phyloP scores from a whole-genome alignment of 2,329 filamentous ascomycete genomes.

The Alternaria sp. region DNA sequence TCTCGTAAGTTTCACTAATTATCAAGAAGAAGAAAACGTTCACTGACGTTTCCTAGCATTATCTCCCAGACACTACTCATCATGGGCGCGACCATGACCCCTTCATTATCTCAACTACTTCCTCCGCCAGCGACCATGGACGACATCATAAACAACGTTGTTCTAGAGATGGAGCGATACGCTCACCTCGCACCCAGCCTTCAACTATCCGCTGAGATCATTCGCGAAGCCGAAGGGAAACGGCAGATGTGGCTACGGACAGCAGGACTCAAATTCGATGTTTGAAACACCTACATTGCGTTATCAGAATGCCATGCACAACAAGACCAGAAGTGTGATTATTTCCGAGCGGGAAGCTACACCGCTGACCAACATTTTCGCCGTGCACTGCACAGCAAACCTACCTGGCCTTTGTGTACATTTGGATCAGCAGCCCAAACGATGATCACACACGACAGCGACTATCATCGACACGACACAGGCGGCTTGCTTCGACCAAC shows the following conservation, averaged over 20 bases:
- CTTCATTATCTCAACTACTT: slow-evolving; percentile 72
- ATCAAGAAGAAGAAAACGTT: neutral
- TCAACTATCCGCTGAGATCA: slow-evolving; percentile 77
- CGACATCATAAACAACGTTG: slow-evolving; percentile 78
- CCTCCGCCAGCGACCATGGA: slow-evolving; percentile 67
- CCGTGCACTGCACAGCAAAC: neutral
- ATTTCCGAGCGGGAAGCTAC: slow-evolving; percentile 1
- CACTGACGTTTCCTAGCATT: slow-evolving; percentile 63
- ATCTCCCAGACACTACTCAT: slow-evolving; percentile 82
- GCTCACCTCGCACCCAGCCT: slow-evolving; percentile 79
- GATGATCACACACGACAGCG: slow-evolving; percentile 11
- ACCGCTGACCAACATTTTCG: neutral
- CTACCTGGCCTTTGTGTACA: slow-evolving; percentile 6
- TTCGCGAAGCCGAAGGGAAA: slow-evolving; percentile 77
- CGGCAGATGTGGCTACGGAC: slow-evolving; percentile 66
- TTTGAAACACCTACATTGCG: slow-evolving; percentile 33
- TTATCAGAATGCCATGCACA: neutral
- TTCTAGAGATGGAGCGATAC: slow-evolving; percentile 77
- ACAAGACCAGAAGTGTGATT: neutral
- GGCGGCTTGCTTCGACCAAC: slow-evolving; percentile 16
- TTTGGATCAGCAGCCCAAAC: slow-evolving; percentile 10
- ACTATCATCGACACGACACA: slow-evolving; percentile 16
- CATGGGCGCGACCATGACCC: slow-evolving; percentile 85
- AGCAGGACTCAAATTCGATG: slow-evolving; percentile 51
- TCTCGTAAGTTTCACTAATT: slow-evolving; percentile 55